Evolutionary conservation across 345 rosid genomes (phyloP), one percentile per base, ranked within the genome.

Genomic region (Moringa oleifera): DNA sequence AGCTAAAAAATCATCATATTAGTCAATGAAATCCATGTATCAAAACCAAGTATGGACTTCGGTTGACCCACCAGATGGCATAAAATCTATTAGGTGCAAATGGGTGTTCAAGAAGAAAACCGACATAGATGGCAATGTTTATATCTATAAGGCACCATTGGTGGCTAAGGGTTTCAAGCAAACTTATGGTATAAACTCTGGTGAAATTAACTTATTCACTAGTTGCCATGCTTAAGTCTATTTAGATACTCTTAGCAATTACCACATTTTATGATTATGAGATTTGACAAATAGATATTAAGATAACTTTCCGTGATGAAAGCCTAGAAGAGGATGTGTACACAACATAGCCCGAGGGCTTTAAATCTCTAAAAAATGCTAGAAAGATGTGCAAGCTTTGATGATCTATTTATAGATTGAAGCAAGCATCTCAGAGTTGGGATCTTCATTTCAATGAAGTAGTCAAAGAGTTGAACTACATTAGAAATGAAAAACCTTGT

Each of bases 1-100:
- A n/a, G n/a, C n/a, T n/a, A n/a, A n/a, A n/a, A n/a, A n/a, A n/a
- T n/a, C n/a, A n/a, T n/a, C n/a, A n/a, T n/a, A n/a, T n/a, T n/a
- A n/a, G n/a, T n/a, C n/a, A 51, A 51, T 51, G 54, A 19, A 51
- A 5, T 51, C 54, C 54, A 51, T 51, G 10, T 51, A 51, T 51
- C 7, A 13, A 51, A 51, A 51, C 18, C 20, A 51, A 51, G 54
- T 51, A 51, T 51, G 20, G 54, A 51, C 54, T 51, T 51, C 18
- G 54, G 54, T 51, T 51, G 18, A 51, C 18, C 12, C 54, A 19
- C 54, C 54, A 6, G 18, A 51, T 7, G 18, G 18, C 12, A 19
- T 51, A 51, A 51, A 19, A 13, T 19, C 10, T 19, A 8, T 51
- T 7, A 51, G 54, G 20, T 51, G 18, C 12, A 51, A 51, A 41